Conservation (phyloP, 257 asterid species). For the Anisodus tanguticus region DNA sequence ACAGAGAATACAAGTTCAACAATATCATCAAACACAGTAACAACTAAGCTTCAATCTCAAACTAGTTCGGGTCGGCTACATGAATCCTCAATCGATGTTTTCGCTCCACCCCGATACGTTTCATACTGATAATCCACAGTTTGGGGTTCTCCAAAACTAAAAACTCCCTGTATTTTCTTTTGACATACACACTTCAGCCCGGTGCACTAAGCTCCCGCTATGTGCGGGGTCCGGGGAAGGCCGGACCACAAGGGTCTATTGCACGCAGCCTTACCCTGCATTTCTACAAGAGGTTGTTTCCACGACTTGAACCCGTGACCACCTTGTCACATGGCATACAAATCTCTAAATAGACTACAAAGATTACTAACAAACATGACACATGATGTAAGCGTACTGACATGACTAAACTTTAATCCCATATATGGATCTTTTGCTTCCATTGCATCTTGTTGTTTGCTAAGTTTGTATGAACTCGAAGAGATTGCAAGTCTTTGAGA, state of each 20-base stretch:
- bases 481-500: not conserved
- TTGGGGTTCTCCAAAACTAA: not conserved
- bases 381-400: not conserved
- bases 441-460: not conserved
- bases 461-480: not conserved
- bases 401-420: not conserved
- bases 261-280: too few relatives aligned
- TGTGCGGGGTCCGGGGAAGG: too few relatives aligned
- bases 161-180: not conserved
- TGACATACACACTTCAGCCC: not conserved
- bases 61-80: not conserved
- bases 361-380: not conserved
- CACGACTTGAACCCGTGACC: too few relatives aligned
- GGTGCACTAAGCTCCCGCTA: too few relatives aligned
- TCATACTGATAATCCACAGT: not conserved
- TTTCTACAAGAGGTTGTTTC: too few relatives aligned
- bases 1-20: not conserved
- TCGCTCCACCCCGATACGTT: not conserved
- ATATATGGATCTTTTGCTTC: not conserved
- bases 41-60: conserved; percentile 16
- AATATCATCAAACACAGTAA: too few relatives aligned
- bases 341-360: not conserved
- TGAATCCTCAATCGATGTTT: not conserved
- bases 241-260: too few relatives aligned
- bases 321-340: too few relatives aligned